Conservation (phyloP, 2,329 filamentous ascomycete species). For the Nemania bipapillata region DNA sequence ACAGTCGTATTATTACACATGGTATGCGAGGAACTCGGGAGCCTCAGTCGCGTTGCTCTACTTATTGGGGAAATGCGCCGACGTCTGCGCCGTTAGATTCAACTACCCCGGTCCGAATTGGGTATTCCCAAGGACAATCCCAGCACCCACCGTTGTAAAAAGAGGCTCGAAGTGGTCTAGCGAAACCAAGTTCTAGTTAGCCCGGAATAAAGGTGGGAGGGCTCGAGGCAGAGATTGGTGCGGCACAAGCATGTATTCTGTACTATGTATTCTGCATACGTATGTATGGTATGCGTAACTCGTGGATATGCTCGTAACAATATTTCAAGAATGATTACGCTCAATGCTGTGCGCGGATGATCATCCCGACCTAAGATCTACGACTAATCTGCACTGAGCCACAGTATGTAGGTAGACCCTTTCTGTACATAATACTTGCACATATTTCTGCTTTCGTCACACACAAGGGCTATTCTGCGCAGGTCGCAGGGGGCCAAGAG, state of each 20-base stretch:
- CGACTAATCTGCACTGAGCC: conserved; percentile 23
- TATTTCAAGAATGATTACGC: background rate
- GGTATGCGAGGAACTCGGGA: conserved; percentile 11
- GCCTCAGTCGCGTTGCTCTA: conserved; percentile 22
- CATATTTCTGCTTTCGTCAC: conserved; percentile 20
- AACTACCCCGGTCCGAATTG: conserved; percentile 21
- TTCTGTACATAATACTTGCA: too few species aligned
- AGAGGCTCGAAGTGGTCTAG: conserved; percentile 24
- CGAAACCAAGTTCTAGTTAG: conserved; percentile 2
- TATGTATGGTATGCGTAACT: background rate
- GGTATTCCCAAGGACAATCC: conserved; percentile 28
- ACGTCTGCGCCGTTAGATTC: conserved; percentile 24
- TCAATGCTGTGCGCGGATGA: conserved; percentile 23
- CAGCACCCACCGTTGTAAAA: conserved; percentile 23
- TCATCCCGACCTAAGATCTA: conserved; percentile 33
- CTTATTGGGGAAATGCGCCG: conserved; percentile 25
- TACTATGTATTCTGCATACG: background rate
- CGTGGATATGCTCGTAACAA: conserved; percentile 5
- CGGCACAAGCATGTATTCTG: background rate
- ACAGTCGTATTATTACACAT: conserved; percentile 25
- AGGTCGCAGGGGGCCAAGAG: conserved; percentile 13
- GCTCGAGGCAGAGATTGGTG: conserved; percentile 25
- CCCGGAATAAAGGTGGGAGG: conserved; percentile 8
- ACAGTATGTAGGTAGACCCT: background rate
- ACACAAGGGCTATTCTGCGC: conserved; percentile 11